A percentile compares a stretch with the other conserved stretches of the same genome.
These are phyloP conservation scores for Cochliopodium minus DNA, from an alignment of 208 protist genomes.

Conservation along the genomic window DNA sequence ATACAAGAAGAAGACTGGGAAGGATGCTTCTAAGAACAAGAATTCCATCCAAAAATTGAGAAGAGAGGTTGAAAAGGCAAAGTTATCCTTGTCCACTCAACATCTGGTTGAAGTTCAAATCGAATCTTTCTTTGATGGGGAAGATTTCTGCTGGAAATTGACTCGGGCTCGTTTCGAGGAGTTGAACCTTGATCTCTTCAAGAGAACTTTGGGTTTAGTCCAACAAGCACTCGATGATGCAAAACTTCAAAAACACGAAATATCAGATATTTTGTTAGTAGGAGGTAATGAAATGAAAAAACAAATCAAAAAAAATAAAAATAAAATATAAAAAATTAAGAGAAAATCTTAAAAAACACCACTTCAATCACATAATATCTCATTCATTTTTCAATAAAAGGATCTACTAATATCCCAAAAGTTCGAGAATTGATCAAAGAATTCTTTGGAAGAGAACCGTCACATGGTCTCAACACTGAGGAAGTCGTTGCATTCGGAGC, in stretches of 20 bases:
- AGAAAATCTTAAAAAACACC: no score
- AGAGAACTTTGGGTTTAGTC: constrained; percentile 46
- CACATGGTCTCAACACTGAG: constrained; percentile 39
- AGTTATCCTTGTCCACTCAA: constrained; percentile 76
- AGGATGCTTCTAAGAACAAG: constrained; percentile 33
- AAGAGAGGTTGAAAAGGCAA: constrained; percentile 66
- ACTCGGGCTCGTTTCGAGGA: constrained; percentile 93
- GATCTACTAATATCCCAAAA: constrained; percentile 88
- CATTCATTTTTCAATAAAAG: constrained; percentile 26
- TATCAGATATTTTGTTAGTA: constrained; percentile 75
- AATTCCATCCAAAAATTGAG: constrained; percentile 37
- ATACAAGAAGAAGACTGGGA: constrained; percentile 64
- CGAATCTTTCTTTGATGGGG: constrained; percentile 80
- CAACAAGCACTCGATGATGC: constrained; percentile 65
- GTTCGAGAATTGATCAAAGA: constrained; percentile 65
- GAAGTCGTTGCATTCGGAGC: constrained; percentile 44
- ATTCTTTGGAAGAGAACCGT: constrained; percentile 72
- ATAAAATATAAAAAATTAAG: no score
- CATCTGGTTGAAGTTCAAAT: constrained; percentile 72
- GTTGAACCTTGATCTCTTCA: constrained; percentile 54
- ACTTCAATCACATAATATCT: no score
- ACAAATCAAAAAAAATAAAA: no score
- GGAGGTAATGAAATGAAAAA: no score
- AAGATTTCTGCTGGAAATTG: constrained; percentile 79
- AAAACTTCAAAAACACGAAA: constrained; percentile 42